These are phyloP conservation scores for Trypanosomatidae sp. DNA, from an alignment of 208 protist genomes.

Conservation along the genomic window DNA sequence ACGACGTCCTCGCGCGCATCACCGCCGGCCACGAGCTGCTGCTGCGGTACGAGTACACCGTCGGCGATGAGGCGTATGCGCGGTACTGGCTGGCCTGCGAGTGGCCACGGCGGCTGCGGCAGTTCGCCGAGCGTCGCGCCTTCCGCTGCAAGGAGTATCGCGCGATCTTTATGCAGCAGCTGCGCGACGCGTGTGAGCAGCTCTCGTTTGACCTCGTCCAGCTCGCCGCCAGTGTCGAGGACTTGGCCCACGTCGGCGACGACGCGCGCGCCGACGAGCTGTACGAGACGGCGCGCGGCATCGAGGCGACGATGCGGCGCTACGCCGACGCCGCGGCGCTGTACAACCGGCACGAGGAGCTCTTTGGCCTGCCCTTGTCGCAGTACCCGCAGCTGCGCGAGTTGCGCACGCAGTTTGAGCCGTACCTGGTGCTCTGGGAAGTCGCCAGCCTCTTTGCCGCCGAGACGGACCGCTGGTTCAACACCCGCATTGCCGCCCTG, in stretches of 20 bases:
- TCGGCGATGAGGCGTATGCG: conserved; percentile 60
- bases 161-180: conserved; percentile 76
- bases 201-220: conserved; percentile 74
- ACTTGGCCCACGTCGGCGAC: conserved; percentile 78
- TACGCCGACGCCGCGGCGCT: conserved; percentile 57
- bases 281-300: conserved; percentile 68
- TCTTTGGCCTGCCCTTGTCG: conserved; percentile 73
- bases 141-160: conserved; percentile 88
- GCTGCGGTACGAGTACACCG: conserved; percentile 59
- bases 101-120: conserved; percentile 84
- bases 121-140: conserved; percentile 80
- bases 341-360: conserved; percentile 84
- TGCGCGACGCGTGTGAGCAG: conserved; percentile 80
- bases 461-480: conserved; percentile 81
- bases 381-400: conserved; percentile 86
- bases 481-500: conserved; percentile 77
- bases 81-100: conserved; percentile 82
- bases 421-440: conserved; percentile 86
- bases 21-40: conserved; percentile 79
- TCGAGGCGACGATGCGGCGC: conserved; percentile 47
- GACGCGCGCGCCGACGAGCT: conserved; percentile 78
- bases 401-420: conserved; percentile 77
- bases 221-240: conserved; percentile 69
- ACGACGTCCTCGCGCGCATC: conserved; percentile 45
- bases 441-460: conserved; percentile 70